Evolutionary conservation across 2,329 filamentous ascomycete genomes (phyloP).

Genomic region (Fusarium falciforme): DNA sequence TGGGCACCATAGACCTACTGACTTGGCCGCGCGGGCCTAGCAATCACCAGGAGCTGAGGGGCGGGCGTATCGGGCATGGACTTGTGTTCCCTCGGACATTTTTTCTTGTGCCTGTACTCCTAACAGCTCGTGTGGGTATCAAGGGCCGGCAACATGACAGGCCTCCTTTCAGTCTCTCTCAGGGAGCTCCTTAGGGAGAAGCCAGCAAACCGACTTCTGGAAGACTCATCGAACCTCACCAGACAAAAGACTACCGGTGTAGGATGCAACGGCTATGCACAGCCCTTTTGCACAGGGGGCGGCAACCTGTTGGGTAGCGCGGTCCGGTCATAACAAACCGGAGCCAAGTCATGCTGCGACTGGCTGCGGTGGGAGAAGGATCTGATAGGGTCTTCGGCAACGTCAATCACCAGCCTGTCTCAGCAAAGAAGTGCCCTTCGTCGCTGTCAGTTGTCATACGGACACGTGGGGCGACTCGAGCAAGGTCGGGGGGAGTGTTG

Average conservation of each 20-base stretch:
- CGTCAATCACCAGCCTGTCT: constrained; percentile 20
- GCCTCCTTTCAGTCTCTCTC: constrained; percentile 14
- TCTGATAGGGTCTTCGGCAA: constrained; percentile 22
- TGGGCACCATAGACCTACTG: constrained; percentile 13
- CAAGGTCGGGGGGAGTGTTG: constrained; percentile 30
- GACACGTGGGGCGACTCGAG: constrained; percentile 42
- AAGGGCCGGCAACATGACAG: constrained; percentile 40
- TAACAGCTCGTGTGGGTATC: constrained; percentile 52
- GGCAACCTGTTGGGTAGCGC: not conserved
- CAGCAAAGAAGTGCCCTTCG: constrained; percentile 13
- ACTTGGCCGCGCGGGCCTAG: constrained; percentile 6
- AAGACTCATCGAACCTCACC: constrained; percentile 28
- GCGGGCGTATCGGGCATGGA: constrained; percentile 35
- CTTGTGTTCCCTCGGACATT: constrained; percentile 53
- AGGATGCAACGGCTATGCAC: constrained; percentile 35
- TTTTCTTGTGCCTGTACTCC: constrained; percentile 55
- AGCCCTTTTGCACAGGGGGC: constrained; percentile 25
- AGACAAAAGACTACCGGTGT: constrained; percentile 21
- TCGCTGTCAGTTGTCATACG: constrained; percentile 40
- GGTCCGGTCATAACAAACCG: constrained; percentile 6
- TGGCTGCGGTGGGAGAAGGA: constrained; percentile 1
- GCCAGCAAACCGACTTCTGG: constrained; percentile 32
- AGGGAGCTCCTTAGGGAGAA: constrained; percentile 7
- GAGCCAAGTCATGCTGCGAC: constrained; percentile 8
- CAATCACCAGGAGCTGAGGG: constrained; percentile 24